A percentile compares a stretch with the other conserved stretches of the same genome.
phyloP scores from a whole-genome alignment of 1,139 yeast genomes.

The Eremothecium sinecaudum region DNA sequence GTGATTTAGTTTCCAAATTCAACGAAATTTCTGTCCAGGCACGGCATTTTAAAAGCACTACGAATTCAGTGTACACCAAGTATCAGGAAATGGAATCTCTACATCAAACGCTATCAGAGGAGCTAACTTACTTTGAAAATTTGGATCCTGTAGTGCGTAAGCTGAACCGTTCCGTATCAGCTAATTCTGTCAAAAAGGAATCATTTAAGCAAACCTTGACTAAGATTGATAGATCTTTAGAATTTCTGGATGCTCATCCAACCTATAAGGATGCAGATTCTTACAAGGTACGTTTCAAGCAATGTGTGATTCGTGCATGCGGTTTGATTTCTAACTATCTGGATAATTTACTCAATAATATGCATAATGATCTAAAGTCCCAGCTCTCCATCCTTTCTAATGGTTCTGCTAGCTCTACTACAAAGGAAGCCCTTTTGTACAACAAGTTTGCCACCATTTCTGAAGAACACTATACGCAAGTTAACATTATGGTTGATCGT shows the following conservation, averaged over 20 bases:
- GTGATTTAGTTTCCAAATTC: not conserved
- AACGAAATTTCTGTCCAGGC: slow-evolving; percentile 15
- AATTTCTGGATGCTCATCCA: slow-evolving; percentile 39
- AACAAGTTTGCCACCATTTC: slow-evolving; percentile 48
- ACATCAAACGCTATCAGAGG: slow-evolving; percentile 41
- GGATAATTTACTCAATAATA: slow-evolving; percentile 42
- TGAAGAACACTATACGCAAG: slow-evolving; percentile 37
- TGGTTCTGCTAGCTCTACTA: slow-evolving; percentile 31
- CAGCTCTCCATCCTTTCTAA: slow-evolving; percentile 27
- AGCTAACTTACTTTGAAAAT: slow-evolving; percentile 55
- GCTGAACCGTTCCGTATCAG: slow-evolving; percentile 48
- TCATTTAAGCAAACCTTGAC: slow-evolving; percentile 45
- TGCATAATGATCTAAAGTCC: slow-evolving; percentile 37
- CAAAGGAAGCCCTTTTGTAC: slow-evolving; percentile 49
- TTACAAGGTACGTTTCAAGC: slow-evolving; percentile 66
- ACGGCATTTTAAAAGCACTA: slow-evolving; percentile 17
- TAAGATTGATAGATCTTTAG: slow-evolving; percentile 52
- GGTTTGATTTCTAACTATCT: slow-evolving; percentile 66
- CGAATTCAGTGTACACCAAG: slow-evolving; percentile 42
- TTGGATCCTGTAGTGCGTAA: slow-evolving; percentile 61
- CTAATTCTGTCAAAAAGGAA: slow-evolving; percentile 47
- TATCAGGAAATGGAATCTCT: slow-evolving; percentile 40
- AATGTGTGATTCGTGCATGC: slow-evolving; percentile 75
- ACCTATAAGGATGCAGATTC: slow-evolving; percentile 61
- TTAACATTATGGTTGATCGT: slow-evolving; percentile 44